Conservation (phyloP, 495 filamentous ascomycete genomes). For the Penicillium coprophilum region DNA sequence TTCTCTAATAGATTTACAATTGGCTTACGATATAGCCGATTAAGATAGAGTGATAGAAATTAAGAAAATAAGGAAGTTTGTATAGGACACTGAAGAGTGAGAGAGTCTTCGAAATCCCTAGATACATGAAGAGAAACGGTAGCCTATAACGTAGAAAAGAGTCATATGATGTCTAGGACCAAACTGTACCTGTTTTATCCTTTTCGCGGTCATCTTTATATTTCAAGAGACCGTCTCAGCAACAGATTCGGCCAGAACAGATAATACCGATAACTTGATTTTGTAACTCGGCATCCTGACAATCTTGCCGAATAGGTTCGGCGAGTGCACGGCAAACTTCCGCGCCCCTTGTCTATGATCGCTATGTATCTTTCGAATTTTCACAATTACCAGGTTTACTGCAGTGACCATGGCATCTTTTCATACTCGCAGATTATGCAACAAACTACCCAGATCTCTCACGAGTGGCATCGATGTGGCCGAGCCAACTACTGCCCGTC, state of each 20-base stretch:
- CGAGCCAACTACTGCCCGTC: not conserved
- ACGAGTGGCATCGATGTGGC: not conserved
- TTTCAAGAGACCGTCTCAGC: not conserved
- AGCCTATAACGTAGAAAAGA: not conserved
- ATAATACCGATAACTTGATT: not conserved
- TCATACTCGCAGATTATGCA: not conserved
- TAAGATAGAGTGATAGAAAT: not conserved
- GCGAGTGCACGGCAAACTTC: too few species aligned
- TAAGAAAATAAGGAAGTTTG: not conserved
- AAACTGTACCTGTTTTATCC: not conserved
- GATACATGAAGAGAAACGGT: not conserved
- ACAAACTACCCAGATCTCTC: not conserved
- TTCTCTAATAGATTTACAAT: too few species aligned
- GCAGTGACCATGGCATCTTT: not conserved
- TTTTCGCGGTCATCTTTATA: not conserved
- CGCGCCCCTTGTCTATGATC: not conserved
- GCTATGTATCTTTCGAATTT: not conserved
- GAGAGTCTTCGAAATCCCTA: not conserved
- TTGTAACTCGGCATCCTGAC: not conserved
- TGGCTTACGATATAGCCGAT: too few species aligned
- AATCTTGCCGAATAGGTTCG: not conserved
- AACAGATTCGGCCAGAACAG: not conserved
- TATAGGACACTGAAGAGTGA: not conserved
- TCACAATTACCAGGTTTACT: not conserved
- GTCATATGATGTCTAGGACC: not conserved